phyloP scores from a whole-genome alignment of 305 asterid species.

The Fraxinus nigra region DNA sequence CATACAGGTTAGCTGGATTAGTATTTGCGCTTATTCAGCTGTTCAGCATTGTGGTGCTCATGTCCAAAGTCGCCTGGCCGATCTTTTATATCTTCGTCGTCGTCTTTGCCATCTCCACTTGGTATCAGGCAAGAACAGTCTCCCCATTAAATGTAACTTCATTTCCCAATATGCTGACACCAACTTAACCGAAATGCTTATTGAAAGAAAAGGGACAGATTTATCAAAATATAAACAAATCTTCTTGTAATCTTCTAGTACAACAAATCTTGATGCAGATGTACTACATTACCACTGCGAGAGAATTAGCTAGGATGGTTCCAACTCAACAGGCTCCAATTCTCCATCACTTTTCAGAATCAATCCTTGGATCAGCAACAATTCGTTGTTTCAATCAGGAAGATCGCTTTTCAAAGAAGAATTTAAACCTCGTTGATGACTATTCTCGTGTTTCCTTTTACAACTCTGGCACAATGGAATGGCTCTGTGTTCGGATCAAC shows the following conservation, averaged over 20 bases:
- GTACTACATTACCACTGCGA: slow-evolving; percentile 63
- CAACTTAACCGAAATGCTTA: background rate
- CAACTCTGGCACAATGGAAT: slow-evolving; percentile 77
- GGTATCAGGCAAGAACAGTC: slow-evolving; percentile 63
- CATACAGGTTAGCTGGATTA: slow-evolving; percentile 74
- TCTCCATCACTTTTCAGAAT: slow-evolving; percentile 80
- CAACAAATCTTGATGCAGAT: slow-evolving; percentile 37
- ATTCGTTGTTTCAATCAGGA: slow-evolving; percentile 75
- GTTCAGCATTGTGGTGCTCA: slow-evolving; percentile 61
- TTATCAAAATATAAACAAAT: background rate
- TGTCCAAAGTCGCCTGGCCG: slow-evolving; percentile 79
- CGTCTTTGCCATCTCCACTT: slow-evolving; percentile 57
- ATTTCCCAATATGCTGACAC: background rate
- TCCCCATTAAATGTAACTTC: background rate
- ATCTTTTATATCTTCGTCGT: slow-evolving; percentile 59
- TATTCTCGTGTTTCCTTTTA: slow-evolving; percentile 72
- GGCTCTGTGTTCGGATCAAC: slow-evolving; percentile 82
- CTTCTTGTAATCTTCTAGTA: background rate
- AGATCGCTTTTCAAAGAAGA: slow-evolving; percentile 51
- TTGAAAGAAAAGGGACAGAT: background rate
- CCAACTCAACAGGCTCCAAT: slow-evolving; percentile 73
- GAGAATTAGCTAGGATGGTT: slow-evolving; percentile 86
- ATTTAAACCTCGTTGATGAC: slow-evolving; percentile 46
- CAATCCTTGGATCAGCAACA: slow-evolving; percentile 60
- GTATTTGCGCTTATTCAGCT: slow-evolving; percentile 82